Evolutionary conservation across 352 stramenopile genomes (phyloP).

Genomic region (Nothophytophthora sp.): DNA sequence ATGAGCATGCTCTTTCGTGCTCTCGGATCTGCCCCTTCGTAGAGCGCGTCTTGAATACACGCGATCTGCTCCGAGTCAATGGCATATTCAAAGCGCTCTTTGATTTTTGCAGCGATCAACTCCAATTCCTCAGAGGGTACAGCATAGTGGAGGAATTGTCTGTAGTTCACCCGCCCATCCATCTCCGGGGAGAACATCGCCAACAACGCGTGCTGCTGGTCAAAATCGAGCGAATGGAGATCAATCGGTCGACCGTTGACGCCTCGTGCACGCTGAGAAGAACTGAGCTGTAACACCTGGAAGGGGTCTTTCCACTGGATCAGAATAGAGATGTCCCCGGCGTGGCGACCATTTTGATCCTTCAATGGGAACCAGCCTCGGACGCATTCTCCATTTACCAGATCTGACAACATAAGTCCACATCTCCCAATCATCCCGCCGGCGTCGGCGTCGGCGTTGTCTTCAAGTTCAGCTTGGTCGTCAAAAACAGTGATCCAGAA

Average conservation of each 20-base stretch:
- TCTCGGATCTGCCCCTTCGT: not conserved
- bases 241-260: constrained; percentile 33
- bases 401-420: constrained; percentile 59
- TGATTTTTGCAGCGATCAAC: constrained; percentile 56
- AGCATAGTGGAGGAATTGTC: constrained; percentile 63
- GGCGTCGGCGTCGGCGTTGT: constrained; percentile 37
- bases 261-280: constrained; percentile 27
- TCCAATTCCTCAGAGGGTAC: constrained; percentile 56
- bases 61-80: constrained; percentile 49
- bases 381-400: constrained; percentile 71
- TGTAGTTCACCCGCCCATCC: constrained; percentile 75
- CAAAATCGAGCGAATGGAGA: constrained; percentile 62
- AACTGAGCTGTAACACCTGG: constrained; percentile 57
- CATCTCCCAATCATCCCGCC: constrained; percentile 77
- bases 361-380: constrained; percentile 72
- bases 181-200: constrained; percentile 55
- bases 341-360: constrained; percentile 52
- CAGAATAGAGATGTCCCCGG: constrained; percentile 69
- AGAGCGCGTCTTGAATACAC: constrained; percentile 43
- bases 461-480: constrained; percentile 51
- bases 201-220: constrained; percentile 70
- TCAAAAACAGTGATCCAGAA: constrained; percentile 90
- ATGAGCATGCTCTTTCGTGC: constrained; percentile 20
- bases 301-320: constrained; percentile 84
- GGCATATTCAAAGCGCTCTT: constrained; percentile 62